Percentiles rank a stretch among this genome's conserved stretches.
Evolutionary conservation across 2,329 filamentous ascomycete species (phyloP).

Genomic region (Cladosporium halotolerans): DNA sequence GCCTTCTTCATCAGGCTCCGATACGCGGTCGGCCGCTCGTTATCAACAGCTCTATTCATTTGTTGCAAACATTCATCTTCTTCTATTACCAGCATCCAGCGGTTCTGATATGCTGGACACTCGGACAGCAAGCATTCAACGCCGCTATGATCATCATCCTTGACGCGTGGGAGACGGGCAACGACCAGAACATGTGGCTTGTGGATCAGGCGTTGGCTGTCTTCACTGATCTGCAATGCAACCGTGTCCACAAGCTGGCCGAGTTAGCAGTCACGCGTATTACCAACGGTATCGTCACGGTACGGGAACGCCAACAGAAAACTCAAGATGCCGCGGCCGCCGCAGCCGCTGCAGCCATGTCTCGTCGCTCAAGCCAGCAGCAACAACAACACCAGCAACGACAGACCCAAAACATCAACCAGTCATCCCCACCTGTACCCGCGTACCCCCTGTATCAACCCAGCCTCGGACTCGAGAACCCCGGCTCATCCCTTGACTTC

Average conservation of each 20-base stretch:
- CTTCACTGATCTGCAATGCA: conserved; percentile 38
- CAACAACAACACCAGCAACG: not conserved
- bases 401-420: not conserved
- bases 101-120: conserved; percentile 43
- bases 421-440: conserved; percentile 16
- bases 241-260: conserved; percentile 41
- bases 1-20: conserved; percentile 22
- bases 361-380: conserved; percentile 7
- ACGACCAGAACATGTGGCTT: conserved; percentile 32
- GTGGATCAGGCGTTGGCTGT: conserved; percentile 37
- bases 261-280: conserved; percentile 39
- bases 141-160: conserved; percentile 45
- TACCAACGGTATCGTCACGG: conserved; percentile 25
- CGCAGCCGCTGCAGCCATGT: conserved; percentile 11
- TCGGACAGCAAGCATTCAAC: conserved; percentile 46
- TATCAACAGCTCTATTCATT: conserved; percentile 35
- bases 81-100: conserved; percentile 39
- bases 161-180: conserved; percentile 39
- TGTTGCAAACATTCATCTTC: conserved; percentile 43
- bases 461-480: not conserved
- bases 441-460: conserved; percentile 6
- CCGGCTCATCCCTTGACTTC: conserved; percentile 14
- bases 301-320: conserved; percentile 15
- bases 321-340: conserved; percentile 11
- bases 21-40: conserved; percentile 36